Percentiles rank a stretch among this genome's conserved stretches.
phyloP scores from a whole-genome alignment of 139 green algal genomes.

The Zygnema circumcarinatum region DNA sequence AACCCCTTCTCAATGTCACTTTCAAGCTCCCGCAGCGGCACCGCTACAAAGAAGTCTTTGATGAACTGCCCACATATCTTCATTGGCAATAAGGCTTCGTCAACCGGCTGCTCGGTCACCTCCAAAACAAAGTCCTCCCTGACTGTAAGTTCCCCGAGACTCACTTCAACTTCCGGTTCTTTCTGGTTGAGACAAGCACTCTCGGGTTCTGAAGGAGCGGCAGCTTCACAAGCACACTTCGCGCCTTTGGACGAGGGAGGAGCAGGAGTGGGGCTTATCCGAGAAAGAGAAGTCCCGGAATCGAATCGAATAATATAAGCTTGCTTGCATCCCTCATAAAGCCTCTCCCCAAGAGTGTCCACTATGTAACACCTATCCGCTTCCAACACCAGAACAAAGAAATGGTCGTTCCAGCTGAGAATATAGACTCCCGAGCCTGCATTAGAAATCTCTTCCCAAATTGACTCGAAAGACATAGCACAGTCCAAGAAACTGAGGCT shows the following conservation, averaged over 20 bases:
- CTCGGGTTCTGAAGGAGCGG: neutral
- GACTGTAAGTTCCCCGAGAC: neutral
- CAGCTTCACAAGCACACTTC: neutral
- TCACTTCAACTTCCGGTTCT: neutral
- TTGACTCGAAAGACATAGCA: constrained; percentile 50
- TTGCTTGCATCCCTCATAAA: constrained; percentile 48
- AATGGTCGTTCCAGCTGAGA: constrained; percentile 62
- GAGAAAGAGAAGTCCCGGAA: neutral
- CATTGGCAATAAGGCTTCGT: constrained; percentile 28
- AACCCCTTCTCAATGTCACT: constrained; percentile 23
- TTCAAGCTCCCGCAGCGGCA: constrained; percentile 44
- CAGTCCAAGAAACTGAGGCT: constrained; percentile 29
- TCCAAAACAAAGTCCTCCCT: neutral
- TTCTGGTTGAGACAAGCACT: neutral
- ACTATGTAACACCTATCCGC: constrained; percentile 42
- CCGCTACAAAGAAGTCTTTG: constrained; percentile 50
- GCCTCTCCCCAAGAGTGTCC: constrained; percentile 57
- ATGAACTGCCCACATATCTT: constrained; percentile 37
- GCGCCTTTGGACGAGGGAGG: neutral
- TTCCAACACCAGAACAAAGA: constrained; percentile 53
- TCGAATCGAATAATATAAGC: constrained; percentile 58
- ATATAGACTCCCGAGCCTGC: constrained; percentile 46
- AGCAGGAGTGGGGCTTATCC: neutral
- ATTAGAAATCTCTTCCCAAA: constrained; percentile 52
- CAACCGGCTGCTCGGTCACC: neutral